Evolutionary conservation across 345 rosid species (phyloP).

Genomic region (Dovyalis caffra): DNA sequence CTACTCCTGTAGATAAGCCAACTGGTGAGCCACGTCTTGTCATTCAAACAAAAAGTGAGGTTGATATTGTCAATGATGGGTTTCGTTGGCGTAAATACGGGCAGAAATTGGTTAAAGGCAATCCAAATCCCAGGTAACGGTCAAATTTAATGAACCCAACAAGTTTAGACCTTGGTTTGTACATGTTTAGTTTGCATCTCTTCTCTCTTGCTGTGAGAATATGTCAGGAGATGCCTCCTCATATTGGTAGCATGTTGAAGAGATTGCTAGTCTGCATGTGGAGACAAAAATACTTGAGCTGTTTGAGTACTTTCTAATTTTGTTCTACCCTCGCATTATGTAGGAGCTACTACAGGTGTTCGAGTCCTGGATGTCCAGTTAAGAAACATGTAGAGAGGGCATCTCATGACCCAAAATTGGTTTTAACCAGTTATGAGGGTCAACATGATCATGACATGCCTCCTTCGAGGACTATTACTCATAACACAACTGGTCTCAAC

Average conservation of each 20-base stretch:
- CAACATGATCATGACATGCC: slow-evolving; percentile 81
- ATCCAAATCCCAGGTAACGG: slow-evolving; percentile 83
- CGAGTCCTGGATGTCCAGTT: slow-evolving; percentile 82
- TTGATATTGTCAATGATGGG: slow-evolving; percentile 79
- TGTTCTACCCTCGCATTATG: slow-evolving; percentile 11
- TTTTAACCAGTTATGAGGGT: slow-evolving; percentile 86
- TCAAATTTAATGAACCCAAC: slow-evolving; percentile 1
- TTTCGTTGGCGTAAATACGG: slow-evolving; percentile 99
- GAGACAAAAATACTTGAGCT: neutral
- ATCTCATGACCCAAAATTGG: slow-evolving; percentile 62
- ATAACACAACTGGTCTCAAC: slow-evolving; percentile 34
- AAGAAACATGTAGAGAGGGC: slow-evolving; percentile 90
- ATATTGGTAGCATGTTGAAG: neutral
- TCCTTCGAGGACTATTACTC: slow-evolving; percentile 69
- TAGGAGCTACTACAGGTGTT: slow-evolving; percentile 98
- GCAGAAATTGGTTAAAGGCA: slow-evolving; percentile 94
- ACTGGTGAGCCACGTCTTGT: slow-evolving; percentile 52
- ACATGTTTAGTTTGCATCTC: neutral
- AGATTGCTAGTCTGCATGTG: neutral
- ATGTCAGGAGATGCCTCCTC: neutral
- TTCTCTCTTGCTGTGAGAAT: neutral
- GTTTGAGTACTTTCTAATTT: neutral
- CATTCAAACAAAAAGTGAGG: slow-evolving; percentile 39
- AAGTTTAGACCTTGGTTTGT: slow-evolving; percentile 2
- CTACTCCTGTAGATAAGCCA: slow-evolving; percentile 43